phyloP scores from a whole-genome alignment of 768 basidiomycete genomes.

The Termitomyces sp. region DNA sequence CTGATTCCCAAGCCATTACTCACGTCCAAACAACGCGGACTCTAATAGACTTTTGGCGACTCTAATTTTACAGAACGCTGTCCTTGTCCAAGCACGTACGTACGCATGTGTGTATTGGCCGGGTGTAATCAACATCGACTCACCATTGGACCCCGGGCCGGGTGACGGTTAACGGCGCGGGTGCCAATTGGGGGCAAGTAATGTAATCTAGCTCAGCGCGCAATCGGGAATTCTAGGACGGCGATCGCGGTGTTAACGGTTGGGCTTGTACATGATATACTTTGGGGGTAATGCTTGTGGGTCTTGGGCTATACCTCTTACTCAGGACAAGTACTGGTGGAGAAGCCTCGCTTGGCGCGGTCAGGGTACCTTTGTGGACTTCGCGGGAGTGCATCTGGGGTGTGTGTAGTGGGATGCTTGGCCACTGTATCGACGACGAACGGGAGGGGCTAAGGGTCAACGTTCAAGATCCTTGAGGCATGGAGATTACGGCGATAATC shows the following conservation, averaged over 20 bases:
- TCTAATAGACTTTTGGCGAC: background rate
- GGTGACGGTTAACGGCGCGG: background rate
- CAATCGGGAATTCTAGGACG: background rate
- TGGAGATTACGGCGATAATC: constrained; percentile 8
- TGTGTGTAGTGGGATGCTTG: background rate
- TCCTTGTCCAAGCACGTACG: background rate
- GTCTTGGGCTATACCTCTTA: background rate
- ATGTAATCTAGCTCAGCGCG: background rate
- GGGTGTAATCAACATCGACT: background rate
- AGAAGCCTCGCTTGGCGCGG: background rate
- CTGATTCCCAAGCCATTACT: background rate
- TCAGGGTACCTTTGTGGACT: background rate
- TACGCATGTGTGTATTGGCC: too few relatives aligned
- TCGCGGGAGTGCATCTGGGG: background rate
- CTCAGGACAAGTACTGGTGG: background rate
- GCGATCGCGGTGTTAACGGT: background rate
- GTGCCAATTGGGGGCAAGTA: background rate
- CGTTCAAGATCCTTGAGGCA: background rate
- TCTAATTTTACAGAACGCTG: background rate
- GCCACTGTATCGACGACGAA: background rate
- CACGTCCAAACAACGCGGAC: background rate
- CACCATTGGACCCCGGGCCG: background rate
- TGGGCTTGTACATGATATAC: background rate
- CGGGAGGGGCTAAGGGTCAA: background rate
- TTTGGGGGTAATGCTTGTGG: background rate